phyloP scores from a whole-genome alignment of 345 rosid genomes.

The Aquilaria malaccensis region DNA sequence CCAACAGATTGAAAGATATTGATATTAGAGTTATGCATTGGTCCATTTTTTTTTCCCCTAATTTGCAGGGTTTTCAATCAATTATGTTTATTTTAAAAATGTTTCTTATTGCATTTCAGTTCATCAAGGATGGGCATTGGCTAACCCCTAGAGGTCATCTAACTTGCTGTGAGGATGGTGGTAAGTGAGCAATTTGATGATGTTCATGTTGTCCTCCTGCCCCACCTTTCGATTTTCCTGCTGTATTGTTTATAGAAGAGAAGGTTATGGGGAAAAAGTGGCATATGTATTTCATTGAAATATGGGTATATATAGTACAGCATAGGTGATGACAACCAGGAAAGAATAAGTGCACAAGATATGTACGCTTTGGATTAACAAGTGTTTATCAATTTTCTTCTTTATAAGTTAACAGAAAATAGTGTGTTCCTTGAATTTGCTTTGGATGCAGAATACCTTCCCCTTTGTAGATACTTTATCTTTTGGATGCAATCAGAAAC shows the following conservation, averaged over 20 bases:
- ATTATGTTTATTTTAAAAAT: constrained; percentile 1
- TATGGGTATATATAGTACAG: no score
- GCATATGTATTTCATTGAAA: no score
- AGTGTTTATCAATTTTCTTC: no score
- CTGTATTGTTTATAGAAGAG: constrained; percentile 18
- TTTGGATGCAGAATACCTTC: constrained; percentile 35
- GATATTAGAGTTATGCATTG: background rate
- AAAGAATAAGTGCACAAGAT: no score
- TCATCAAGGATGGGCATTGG: constrained; percentile 24
- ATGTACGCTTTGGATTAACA: no score
- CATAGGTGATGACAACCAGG: no score
- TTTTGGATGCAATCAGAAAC: constrained; percentile 26
- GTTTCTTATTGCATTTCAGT: constrained; percentile 18
- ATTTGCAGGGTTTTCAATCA: background rate
- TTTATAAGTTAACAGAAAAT: no score
- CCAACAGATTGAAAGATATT: background rate
- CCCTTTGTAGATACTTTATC: constrained; percentile 52
- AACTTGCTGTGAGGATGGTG: constrained; percentile 40
- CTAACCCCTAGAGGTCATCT: constrained; percentile 32
- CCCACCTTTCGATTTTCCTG: constrained; percentile 23
- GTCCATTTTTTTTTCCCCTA: background rate
- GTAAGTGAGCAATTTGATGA: constrained; percentile 44
- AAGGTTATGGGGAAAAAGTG: constrained; percentile 13
- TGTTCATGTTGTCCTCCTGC: constrained; percentile 34
- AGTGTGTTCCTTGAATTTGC: constrained; percentile 23